Conservation (phyloP, 1,284 basidiomycete genomes). For the Apiotrichum mycotoxinovorans region DNA sequence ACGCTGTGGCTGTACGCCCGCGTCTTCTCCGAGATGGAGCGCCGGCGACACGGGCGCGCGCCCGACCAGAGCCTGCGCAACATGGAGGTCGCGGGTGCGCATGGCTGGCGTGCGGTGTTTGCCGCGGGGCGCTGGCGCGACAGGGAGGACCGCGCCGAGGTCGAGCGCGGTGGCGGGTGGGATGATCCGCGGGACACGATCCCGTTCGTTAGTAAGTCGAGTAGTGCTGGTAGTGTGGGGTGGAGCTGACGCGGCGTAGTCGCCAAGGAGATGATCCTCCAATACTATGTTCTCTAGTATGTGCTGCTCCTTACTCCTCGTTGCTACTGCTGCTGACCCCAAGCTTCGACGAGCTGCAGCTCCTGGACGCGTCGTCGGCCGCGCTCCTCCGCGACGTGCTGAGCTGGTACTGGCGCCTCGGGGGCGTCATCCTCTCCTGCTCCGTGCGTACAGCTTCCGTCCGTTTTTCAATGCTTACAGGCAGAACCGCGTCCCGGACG, state of each 20-base stretch:
- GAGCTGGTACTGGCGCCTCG: constrained; percentile 71
- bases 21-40: constrained; percentile 50
- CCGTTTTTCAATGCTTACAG: no score
- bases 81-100: constrained; percentile 40
- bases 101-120: constrained; percentile 49
- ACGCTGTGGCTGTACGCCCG: constrained; percentile 64
- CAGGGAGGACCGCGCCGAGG: constrained; percentile 21
- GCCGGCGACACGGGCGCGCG: constrained; percentile 20
- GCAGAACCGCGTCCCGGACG: constrained; percentile 64
- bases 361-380: constrained; percentile 66
- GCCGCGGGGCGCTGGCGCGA: constrained; percentile 50
- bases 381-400: constrained; percentile 65
- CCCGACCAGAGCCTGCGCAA: constrained; percentile 45
- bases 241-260: constrained; percentile 28
- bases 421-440: constrained; percentile 62
- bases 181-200: constrained; percentile 45
- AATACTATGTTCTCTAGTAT: constrained; percentile 52
- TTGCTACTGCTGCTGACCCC: constrained; percentile 52
- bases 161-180: constrained; percentile 10
- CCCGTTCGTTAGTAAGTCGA: constrained; percentile 47
- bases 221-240: background rate
- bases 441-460: constrained; percentile 31
- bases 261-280: constrained; percentile 47
- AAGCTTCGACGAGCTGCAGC: constrained; percentile 68
- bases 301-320: constrained; percentile 34